phyloP scores from a whole-genome alignment of 2,329 filamentous ascomycete species.

The Uncinocarpus reesii region DNA sequence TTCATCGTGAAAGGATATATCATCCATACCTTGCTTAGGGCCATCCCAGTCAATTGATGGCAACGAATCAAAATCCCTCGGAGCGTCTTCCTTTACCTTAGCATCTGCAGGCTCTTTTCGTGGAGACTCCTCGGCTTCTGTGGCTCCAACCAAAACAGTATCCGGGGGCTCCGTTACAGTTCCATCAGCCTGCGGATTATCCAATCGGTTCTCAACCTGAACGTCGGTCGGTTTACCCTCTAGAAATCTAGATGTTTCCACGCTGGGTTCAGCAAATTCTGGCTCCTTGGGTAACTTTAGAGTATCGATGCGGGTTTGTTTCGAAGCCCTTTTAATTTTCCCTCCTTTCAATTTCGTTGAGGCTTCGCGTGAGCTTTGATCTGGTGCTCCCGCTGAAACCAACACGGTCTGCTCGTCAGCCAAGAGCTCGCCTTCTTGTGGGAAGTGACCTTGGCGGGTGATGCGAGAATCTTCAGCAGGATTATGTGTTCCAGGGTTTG shows the following conservation, averaged over 20 bases:
- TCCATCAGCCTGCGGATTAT: too few relatives aligned
- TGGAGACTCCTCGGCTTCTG: too few relatives aligned
- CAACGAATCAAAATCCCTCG: conserved; percentile 27
- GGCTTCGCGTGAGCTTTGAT: not conserved
- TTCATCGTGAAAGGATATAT: conserved; percentile 3
- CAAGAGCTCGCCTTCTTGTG: not conserved
- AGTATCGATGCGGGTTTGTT: not conserved
- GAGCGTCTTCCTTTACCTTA: not conserved
- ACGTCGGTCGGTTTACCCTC: too few relatives aligned
- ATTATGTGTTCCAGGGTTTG: too few relatives aligned
- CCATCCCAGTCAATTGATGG: conserved; percentile 32
- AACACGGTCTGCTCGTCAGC: not conserved
- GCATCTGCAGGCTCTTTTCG: too few relatives aligned
- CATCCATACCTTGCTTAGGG: conserved; percentile 11
- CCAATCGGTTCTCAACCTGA: too few relatives aligned
- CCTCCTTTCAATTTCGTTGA: not conserved
- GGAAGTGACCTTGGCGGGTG: not conserved
- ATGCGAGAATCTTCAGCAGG: not conserved
- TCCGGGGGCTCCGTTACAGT: too few relatives aligned
- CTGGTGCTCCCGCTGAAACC: not conserved
- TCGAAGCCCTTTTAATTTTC: not conserved
- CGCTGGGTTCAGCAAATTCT: not conserved
- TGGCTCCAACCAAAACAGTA: too few relatives aligned
- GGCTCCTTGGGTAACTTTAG: not conserved
- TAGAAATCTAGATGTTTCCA: too few relatives aligned